Evolutionary conservation across 2,329 filamentous ascomycete genomes (phyloP), one percentile per base, ranked within the genome.

Genomic region (Hyphodiscus sp.): DNA sequence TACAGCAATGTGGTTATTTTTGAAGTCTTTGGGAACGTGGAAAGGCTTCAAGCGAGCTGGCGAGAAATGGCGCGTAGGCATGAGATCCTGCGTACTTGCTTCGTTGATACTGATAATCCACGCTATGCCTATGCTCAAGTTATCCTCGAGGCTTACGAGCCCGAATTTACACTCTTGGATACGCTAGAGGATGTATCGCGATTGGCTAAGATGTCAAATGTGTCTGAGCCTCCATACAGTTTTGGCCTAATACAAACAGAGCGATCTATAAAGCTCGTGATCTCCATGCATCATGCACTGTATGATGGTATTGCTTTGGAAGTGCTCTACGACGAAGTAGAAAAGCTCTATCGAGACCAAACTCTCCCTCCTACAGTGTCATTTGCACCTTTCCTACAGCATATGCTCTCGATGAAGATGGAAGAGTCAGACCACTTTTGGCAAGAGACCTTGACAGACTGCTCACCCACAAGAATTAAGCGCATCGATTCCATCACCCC

Each of bases 271-370:
- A 59, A 58, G 16, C 52, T 69, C 8, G 30, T 64, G 1, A 54
- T 67, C 42, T 60, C 63, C n/a, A 65, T 71, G 66, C 91, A 96
- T 62, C 91, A 96, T 70, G 88, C 89, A 1, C 73, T 96, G 0
- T 95, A 96, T 62, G 91, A 96, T 69, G 91, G 87, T 0, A 82
- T 86, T 38, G 89, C 90, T 0, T 86, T 96, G 63, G 73, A 77
- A 0, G 74, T 76, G 9, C 73, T 96, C 0, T 76, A 92, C 20
- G 69, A 79, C 0, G 91, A 96, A 63, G 73, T 95, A 1, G 83
- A 94, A 62, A 67, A 73, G 1, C 58, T 80, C 2, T 82, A 85
- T 33, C 56, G 68, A 1, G 77, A 75, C 0, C 50, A 69, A 0
- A 8, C 61, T 0, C 70, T 94, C 1, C 69, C 73, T 0, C 57